Evolutionary conservation across 148 eudicot genomes (phyloP).

Genomic region (Beta vulgaris): DNA sequence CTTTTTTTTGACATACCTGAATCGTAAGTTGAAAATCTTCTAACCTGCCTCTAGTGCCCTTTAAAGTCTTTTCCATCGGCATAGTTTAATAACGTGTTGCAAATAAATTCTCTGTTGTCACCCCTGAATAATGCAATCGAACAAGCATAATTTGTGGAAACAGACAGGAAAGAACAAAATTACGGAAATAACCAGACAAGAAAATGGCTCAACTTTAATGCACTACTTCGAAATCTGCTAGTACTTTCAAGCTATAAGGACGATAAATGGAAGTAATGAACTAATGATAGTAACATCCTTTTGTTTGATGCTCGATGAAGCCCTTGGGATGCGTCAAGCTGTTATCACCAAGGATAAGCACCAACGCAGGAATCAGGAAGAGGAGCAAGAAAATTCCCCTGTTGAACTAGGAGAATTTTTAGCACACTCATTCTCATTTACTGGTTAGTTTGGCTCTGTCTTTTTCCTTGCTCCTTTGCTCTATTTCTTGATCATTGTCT

Average conservation of each 20-base stretch:
- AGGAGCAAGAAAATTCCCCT: slow-evolving; percentile 27
- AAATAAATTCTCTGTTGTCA: neutral
- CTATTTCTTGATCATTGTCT: slow-evolving; percentile 1
- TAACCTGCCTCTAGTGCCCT: neutral
- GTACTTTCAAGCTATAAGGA: too few species aligned
- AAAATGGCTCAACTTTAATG: too few species aligned
- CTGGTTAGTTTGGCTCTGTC: slow-evolving; percentile 42
- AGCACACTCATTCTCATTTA: slow-evolving; percentile 72
- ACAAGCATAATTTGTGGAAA: too few species aligned
- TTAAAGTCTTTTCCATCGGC: neutral
- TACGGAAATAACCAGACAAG: too few species aligned
- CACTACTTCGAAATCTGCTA: too few species aligned
- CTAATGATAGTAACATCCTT: neutral
- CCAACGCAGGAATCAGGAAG: slow-evolving; percentile 30
- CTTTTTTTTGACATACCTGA: slow-evolving; percentile 72
- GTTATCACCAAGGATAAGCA: slow-evolving; percentile 43
- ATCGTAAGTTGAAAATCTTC: slow-evolving; percentile 61
- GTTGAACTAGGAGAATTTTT: slow-evolving; percentile 64
- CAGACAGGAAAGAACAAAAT: neutral
- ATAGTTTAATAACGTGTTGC: neutral
- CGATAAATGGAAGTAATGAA: neutral
- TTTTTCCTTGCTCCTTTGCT: neutral
- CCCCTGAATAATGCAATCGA: too few species aligned
- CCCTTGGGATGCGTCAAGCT: slow-evolving; percentile 67
- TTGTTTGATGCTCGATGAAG: slow-evolving; percentile 36